Evolutionary conservation across 1,284 basidiomycete species (phyloP).

Genomic region (Cryptococcus sp.): DNA sequence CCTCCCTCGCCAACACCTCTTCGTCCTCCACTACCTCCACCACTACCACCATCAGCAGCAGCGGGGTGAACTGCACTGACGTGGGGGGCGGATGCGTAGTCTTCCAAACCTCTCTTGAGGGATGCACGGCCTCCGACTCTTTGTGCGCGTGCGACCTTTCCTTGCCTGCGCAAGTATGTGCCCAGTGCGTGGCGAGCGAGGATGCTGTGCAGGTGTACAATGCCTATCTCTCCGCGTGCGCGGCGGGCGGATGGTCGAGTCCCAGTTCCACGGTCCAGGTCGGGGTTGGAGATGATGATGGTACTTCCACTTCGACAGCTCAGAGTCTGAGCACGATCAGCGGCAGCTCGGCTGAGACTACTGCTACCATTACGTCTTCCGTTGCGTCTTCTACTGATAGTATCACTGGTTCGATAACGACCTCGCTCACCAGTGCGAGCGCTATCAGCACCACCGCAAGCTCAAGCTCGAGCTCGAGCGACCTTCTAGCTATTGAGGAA

Average conservation of each 20-base stretch:
- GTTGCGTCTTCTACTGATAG: no score
- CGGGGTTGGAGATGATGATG: constrained; percentile 1
- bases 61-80: constrained; percentile 2
- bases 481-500: no score
- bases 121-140: constrained; percentile 7
- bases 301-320: neutral
- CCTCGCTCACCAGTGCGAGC: no score
- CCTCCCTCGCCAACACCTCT: neutral
- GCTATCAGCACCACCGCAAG: no score
- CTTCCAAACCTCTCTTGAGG: constrained; percentile 7
- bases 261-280: constrained; percentile 13
- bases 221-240: constrained; percentile 13
- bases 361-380: no score
- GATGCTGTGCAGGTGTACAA: constrained; percentile 13
- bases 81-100: constrained; percentile 15
- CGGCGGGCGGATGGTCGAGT: constrained; percentile 1
- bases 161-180: constrained; percentile 18
- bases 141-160: constrained; percentile 16
- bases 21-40: neutral
- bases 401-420: no score
- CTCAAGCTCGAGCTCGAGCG: no score
- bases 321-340: neutral
- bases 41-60: neutral
- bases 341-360: neutral
- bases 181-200: constrained; percentile 15